Evolutionary conservation across 352 stramenopile species (phyloP), one percentile per base, ranked within the genome.

Genomic region (Pseudoperonospora humuli): DNA sequence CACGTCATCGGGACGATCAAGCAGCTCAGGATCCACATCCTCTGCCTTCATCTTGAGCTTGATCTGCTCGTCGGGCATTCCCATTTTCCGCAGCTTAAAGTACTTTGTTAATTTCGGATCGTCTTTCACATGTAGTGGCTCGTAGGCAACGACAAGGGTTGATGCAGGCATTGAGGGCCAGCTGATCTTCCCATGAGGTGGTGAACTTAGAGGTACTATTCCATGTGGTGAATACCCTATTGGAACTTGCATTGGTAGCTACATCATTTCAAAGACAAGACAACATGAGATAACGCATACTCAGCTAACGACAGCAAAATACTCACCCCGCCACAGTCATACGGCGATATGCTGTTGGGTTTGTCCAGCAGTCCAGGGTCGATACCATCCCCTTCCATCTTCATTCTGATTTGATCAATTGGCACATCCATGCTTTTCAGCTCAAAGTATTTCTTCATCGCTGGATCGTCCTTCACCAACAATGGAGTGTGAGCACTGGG

Each of bases 371-470:
- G 44, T 10, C 60, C 44, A 1, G 82, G 61, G 33, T 91, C 75
- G 0, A 91, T 48, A 5, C 80, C 78, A 10, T 93, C 83, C 0
- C 69, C 70, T 46, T 89, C 70, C 75, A 94, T 94, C 54, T 93
- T 90, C 40, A 89, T 45, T 45, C 87, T 89, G 54, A 94, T 89
- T 33, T 92, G 71, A 14, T 86, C 72, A 10, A 84, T 33, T 0
- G 79, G 64, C 80, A 94, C 90, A 54, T 77, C 63, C 75, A 93
- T 81, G 10, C 39, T 57, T 56, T 88, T 89, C 21, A 94, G 62
- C 61, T 92, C 87, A 52, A 93, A 91, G 51, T 89, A 94, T 52
- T 88, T 89, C 32, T 75, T 78, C 40, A 87, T 86, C 21, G 56
- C 78, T 8, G 77, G 70, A 43, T 94, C 82, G 24, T 96, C 76